Evolutionary conservation across 1,284 basidiomycete species (phyloP), one percentile per base, ranked within the genome.

Genomic region (Taiwanofungus camphoratus): DNA sequence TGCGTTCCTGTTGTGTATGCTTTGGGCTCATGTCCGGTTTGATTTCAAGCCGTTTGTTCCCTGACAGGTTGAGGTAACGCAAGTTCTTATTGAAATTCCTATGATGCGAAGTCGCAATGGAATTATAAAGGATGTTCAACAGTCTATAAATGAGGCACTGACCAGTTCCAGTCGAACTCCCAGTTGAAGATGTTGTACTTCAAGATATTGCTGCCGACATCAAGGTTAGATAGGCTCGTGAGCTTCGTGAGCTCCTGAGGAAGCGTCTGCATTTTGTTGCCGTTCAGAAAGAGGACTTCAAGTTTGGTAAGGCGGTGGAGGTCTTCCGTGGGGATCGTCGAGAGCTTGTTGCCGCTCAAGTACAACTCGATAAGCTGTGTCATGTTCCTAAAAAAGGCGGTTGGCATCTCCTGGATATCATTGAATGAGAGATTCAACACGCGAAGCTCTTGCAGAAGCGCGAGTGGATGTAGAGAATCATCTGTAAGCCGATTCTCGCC

Each of bases 141-240:
- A n/a, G n/a, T n/a, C n/a, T 24, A 40, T 41, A 45, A 44, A 45
- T 45, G 39, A 20, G 19, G 48, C 45, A 45, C 50, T 34, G 32
- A 93, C 96, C 96, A 99, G 64, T 99, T 99, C 95, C 95, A 99
- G 67, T 99, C 96, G 65, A 95, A 99, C 59, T 95, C 91, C 87
- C 87, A 95, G 60, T 99, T 99, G 57, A 92, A 89, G 53, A 98
- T 94, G 62, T 99, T 99, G 68, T 99, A 99, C 74, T 92, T 94
- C 65, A 99, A 74, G 41, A 83, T 67, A 62, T 99, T 99, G 63
- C 87, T 94, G 5, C 95, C 94, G 2, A 92, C 96, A 60, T 99
- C 96, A 48, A 99, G 73, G 21, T 88, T 80, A 49, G 77, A 79
- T 53, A 99, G 69, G 45, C 78, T 83, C 58, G 79, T 78, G 52